phyloP scores from a whole-genome alignment of 139 green algal species.

The Nannochloris sp. region DNA sequence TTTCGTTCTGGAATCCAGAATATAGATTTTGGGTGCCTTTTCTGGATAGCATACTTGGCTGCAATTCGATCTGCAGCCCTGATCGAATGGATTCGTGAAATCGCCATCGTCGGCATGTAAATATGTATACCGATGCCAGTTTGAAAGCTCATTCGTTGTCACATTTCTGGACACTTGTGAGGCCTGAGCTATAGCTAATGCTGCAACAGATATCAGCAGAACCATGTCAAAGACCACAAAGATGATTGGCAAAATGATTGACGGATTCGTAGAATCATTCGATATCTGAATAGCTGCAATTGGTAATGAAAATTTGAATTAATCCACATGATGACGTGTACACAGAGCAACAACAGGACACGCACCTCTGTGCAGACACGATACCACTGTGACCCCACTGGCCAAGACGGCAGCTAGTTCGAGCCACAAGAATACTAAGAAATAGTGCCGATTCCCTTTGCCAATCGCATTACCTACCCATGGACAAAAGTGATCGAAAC shows the following conservation, averaged over 20 bases:
- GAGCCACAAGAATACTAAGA: slow-evolving; percentile 80
- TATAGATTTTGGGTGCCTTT: not conserved
- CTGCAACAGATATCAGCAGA: slow-evolving; percentile 68
- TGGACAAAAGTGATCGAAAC: slow-evolving; percentile 97
- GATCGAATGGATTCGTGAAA: slow-evolving; percentile 87
- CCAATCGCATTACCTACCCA: slow-evolving; percentile 88
- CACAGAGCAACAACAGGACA: not conserved
- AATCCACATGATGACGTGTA: not conserved
- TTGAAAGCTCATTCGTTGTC: slow-evolving; percentile 95
- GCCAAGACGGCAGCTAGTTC: slow-evolving; percentile 66
- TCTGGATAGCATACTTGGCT: slow-evolving; percentile 28
- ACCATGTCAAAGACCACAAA: slow-evolving; percentile 77
- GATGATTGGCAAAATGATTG: slow-evolving; percentile 24
- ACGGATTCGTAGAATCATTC: not conserved
- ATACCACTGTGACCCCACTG: slow-evolving; percentile 34
- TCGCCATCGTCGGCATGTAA: slow-evolving; percentile 49
- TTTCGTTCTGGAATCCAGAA: not conserved
- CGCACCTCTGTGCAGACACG: slow-evolving; percentile 15
- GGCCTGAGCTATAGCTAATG: slow-evolving; percentile 69
- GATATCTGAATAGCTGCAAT: slow-evolving; percentile 3
- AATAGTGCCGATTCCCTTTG: slow-evolving; percentile 73
- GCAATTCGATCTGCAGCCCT: slow-evolving; percentile 56
- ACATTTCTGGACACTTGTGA: slow-evolving; percentile 74
- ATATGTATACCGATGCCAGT: slow-evolving; percentile 87
- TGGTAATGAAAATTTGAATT: not conserved